Conservation (phyloP, 805 yeast genomes). For the Myxozyma melibiosi region DNA sequence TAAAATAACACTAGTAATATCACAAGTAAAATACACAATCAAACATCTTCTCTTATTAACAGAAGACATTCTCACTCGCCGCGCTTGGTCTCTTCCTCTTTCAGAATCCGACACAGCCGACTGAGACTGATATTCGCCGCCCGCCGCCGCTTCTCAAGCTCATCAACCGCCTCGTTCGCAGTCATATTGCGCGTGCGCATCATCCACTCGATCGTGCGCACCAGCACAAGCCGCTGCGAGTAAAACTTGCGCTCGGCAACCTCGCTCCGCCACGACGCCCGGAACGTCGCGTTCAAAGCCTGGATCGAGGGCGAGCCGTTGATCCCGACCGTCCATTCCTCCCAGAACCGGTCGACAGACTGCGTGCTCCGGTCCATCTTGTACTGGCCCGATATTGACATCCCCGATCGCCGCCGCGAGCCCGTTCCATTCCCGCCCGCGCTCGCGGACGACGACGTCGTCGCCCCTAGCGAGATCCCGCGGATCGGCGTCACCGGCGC, state of each 20-base stretch:
- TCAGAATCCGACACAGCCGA: constrained; percentile 27
- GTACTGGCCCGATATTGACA: constrained; percentile 19
- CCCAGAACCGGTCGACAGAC: constrained; percentile 39
- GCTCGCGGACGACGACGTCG: constrained; percentile 6
- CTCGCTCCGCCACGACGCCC: constrained; percentile 48
- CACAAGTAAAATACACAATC: background rate
- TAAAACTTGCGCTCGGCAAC: constrained; percentile 33
- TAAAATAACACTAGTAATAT: background rate
- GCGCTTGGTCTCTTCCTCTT: constrained; percentile 29
- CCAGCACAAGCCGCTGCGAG: constrained; percentile 31
- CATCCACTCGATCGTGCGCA: constrained; percentile 34
- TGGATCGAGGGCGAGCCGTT: constrained; percentile 48
- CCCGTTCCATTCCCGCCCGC: too few species aligned
- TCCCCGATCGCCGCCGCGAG: constrained; percentile 10
- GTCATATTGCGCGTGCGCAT: constrained; percentile 18
- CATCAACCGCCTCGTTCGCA: constrained; percentile 30
- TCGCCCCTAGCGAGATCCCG: background rate
- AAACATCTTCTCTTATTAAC: background rate
- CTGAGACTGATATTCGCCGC: constrained; percentile 28
- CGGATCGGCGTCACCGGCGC: constrained; percentile 23
- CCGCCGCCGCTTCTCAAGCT: constrained; percentile 30
- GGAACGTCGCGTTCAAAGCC: constrained; percentile 47
- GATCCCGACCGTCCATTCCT: constrained; percentile 47
- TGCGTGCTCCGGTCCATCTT: constrained; percentile 33
- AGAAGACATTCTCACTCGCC: constrained; percentile 5